Conservation (phyloP, 768 basidiomycete species). For the Rubroboletus pulcherrimus region DNA sequence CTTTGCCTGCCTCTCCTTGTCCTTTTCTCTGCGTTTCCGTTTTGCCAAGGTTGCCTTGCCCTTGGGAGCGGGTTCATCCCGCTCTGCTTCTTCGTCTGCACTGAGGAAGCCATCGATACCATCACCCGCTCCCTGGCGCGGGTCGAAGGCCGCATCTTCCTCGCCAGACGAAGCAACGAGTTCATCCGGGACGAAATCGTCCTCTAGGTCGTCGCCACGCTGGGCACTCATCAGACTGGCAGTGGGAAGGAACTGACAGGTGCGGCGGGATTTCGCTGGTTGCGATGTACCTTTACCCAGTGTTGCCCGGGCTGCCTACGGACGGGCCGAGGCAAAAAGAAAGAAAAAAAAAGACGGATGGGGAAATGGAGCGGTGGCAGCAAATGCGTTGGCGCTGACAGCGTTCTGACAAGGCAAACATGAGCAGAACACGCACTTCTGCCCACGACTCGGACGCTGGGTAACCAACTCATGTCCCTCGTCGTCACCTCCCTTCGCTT, state of each 20-base stretch:
- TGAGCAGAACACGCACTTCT: conserved; percentile 26
- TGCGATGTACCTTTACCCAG: background rate
- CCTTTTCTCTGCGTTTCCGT: conserved; percentile 71
- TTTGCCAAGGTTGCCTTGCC: conserved; percentile 38
- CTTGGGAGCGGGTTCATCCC: conserved; percentile 26
- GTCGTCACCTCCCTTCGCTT: background rate
- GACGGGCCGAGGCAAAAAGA: background rate
- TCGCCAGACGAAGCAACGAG: conserved; percentile 61
- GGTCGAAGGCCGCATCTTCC: conserved; percentile 36
- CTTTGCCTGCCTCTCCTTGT: conserved; percentile 72
- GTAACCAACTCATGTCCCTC: conserved; percentile 6
- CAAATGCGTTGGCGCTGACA: background rate
- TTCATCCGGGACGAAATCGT: conserved; percentile 74
- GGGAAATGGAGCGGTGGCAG: conserved; percentile 6
- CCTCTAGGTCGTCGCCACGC: conserved; percentile 78
- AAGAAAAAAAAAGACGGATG: background rate
- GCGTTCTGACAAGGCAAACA: conserved; percentile 17
- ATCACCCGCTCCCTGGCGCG: conserved; percentile 31
- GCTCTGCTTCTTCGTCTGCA: conserved; percentile 41
- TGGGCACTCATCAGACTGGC: conserved; percentile 25
- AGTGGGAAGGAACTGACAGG: conserved; percentile 1
- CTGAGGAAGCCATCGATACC: conserved; percentile 41
- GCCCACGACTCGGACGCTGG: conserved; percentile 3
- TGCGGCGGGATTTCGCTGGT: background rate
- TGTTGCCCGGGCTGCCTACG: background rate